These are phyloP conservation scores for Arthrobotrys iridis DNA, from an alignment of 2,329 filamentous ascomycete species.

Conservation along the genomic window DNA sequence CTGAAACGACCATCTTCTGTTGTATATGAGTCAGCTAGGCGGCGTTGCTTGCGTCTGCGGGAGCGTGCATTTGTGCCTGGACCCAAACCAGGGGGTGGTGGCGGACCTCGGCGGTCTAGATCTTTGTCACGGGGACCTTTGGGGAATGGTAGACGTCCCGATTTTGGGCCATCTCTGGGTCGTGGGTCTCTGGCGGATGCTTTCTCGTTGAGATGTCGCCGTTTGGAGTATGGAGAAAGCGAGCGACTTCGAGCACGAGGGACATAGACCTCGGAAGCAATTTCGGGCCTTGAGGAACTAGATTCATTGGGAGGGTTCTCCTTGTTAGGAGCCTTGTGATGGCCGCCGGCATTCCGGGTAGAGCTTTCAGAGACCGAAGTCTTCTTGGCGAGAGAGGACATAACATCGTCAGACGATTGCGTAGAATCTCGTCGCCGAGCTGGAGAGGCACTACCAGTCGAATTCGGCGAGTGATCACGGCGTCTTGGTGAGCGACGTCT, in stretches of 20 bases:
- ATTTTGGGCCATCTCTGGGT: conserved; percentile 18
- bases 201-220: conserved; percentile 20
- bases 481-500: conserved; percentile 34
- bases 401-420: conserved; percentile 33
- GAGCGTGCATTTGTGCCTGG: conserved; percentile 33
- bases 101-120: conserved; percentile 22
- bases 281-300: background rate
- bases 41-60: conserved; percentile 35
- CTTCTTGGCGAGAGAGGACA: conserved; percentile 34
- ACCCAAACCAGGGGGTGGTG: background rate
- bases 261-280: conserved; percentile 23
- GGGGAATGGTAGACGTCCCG: conserved; percentile 22
- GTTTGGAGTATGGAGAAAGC: conserved; percentile 37
- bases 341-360: background rate
- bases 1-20: conserved; percentile 5
- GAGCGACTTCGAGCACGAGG: conserved; percentile 29
- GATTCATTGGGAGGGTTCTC: conserved; percentile 9
- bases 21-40: conserved; percentile 21
- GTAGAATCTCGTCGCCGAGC: conserved; percentile 34
- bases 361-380: background rate
- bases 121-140: conserved; percentile 39
- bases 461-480: conserved; percentile 31
- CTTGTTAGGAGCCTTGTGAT: background rate
- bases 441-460: conserved; percentile 29
- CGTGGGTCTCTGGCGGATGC: conserved; percentile 5